Evolutionary conservation across 2,329 filamentous ascomycete species (phyloP).

Genomic region (Amylocarpus encephaloides): DNA sequence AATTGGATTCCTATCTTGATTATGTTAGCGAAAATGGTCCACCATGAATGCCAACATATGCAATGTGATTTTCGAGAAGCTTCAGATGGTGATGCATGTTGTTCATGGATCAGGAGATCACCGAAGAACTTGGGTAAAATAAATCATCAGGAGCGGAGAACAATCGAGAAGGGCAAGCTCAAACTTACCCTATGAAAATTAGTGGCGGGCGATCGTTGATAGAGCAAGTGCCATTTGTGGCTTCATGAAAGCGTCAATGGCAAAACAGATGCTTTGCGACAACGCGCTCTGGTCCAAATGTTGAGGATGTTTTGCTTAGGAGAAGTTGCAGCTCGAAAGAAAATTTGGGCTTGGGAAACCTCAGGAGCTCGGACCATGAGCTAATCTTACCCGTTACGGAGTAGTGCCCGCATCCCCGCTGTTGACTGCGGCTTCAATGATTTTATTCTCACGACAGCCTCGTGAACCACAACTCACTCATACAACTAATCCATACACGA

Average conservation of each 20-base stretch:
- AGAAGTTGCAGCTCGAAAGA: neutral
- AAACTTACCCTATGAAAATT: constrained; percentile 1
- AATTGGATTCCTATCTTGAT: neutral
- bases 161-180: neutral
- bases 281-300: neutral
- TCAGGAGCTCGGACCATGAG: neutral
- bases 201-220: neutral
- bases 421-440: neutral
- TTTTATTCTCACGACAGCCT: neutral
- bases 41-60: constrained; percentile 10
- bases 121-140: constrained; percentile 30
- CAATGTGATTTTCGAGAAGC: constrained; percentile 23
- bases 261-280: no score
- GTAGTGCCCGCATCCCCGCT: neutral
- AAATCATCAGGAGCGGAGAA: constrained; percentile 30
- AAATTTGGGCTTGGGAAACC: neutral
- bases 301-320: neutral
- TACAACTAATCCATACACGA: constrained; percentile 31
- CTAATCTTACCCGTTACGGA: no score
- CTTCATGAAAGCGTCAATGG: neutral
- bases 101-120: constrained; percentile 34
- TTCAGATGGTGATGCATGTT: constrained; percentile 77
- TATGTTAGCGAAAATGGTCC: constrained; percentile 5
- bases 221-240: neutral
- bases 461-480: neutral